phyloP scores from a whole-genome alignment of 345 rosid species.

The Citrus cavaleriei region DNA sequence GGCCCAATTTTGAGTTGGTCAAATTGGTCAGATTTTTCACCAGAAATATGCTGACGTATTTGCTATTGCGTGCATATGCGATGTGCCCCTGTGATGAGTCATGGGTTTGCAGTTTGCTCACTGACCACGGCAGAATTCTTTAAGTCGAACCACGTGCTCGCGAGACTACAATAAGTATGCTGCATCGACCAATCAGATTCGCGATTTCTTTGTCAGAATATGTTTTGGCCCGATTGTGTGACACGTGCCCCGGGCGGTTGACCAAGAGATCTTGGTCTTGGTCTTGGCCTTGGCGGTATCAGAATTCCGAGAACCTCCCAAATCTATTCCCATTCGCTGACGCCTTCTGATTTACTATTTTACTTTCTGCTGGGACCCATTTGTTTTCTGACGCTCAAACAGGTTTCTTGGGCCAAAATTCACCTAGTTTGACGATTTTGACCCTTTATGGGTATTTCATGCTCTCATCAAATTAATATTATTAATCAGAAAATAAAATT shows the following conservation, averaged over 20 bases:
- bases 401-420: not conserved
- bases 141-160: not conserved
- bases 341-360: no score
- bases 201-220: not conserved
- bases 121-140: not conserved
- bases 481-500: no score
- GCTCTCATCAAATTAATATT: no score
- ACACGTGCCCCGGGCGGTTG: not conserved
- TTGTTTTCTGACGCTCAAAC: not conserved
- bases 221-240: not conserved
- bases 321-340: no score
- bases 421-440: not conserved
- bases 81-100: not conserved
- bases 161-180: not conserved
- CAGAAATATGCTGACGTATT: not conserved
- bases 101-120: not conserved
- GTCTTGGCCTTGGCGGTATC: not conserved
- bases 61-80: not conserved
- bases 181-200: not conserved
- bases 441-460: not conserved
- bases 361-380: not conserved
- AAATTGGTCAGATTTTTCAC: not conserved
- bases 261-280: not conserved
- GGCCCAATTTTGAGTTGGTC: not conserved
- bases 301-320: not conserved